Percentiles rank a stretch among this genome's conserved stretches.
Evolutionary conservation across 179 eudicot species (phyloP).

Genomic region (Carnegiea gigantea): DNA sequence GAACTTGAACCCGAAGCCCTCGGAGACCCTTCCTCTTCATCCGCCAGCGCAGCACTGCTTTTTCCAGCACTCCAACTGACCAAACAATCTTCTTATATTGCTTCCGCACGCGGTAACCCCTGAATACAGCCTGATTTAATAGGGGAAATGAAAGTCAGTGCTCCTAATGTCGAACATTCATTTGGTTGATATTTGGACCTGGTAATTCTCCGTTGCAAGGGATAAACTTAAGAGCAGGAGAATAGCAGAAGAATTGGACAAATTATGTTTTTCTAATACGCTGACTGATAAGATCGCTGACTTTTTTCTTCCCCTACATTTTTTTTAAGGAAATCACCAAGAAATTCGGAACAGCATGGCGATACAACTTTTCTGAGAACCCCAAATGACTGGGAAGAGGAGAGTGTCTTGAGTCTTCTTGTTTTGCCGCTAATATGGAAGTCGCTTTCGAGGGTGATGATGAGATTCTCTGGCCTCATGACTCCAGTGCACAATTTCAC

Average conservation of each 20-base stretch:
- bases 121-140: constrained; percentile 56
- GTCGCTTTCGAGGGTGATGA: no score
- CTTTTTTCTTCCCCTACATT: no score
- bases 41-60: constrained; percentile 88
- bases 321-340: neutral
- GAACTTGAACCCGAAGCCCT: constrained; percentile 53
- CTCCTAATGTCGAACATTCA: neutral
- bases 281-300: neutral
- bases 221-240: neutral
- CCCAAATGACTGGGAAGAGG: no score
- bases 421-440: no score
- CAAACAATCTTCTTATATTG: constrained; percentile 70
- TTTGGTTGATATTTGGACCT: neutral
- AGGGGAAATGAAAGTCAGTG: neutral
- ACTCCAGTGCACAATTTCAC: no score
- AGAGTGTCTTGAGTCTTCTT: no score
- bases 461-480: no score
- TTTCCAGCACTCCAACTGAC: constrained; percentile 95
- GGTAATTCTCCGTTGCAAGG: neutral
- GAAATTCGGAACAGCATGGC: neutral
- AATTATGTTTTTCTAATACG: neutral
- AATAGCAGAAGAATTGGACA: neutral
- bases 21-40: constrained; percentile 78
- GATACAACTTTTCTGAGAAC: no score
- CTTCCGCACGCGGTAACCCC: constrained; percentile 76